These are phyloP conservation scores for Termitomyces sp. DNA, from an alignment of 768 basidiomycete species.

Conservation along the genomic window DNA sequence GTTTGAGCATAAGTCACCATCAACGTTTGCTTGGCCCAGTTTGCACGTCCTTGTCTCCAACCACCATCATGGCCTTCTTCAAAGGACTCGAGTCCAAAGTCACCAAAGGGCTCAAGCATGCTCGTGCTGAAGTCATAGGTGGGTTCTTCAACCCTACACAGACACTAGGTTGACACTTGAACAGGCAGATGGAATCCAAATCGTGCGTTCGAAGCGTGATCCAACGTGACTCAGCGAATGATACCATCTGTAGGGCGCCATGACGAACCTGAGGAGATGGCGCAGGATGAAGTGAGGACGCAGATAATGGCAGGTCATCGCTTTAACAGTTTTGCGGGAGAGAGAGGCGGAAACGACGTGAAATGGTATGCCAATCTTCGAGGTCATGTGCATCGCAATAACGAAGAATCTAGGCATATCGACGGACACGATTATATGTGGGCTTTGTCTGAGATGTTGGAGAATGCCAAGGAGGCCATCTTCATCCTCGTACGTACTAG, in stretches of 20 bases:
- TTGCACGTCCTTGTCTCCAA: background rate
- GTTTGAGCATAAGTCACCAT: background rate
- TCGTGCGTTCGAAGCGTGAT: conserved; percentile 25
- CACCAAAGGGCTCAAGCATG: conserved; percentile 33
- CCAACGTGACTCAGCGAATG: background rate
- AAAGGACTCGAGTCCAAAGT: conserved; percentile 12
- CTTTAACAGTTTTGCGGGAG: conserved; percentile 77
- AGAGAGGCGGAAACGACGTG: conserved; percentile 63
- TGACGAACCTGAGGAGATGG: conserved; percentile 69
- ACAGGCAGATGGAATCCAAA: conserved; percentile 41
- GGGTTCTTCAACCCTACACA: background rate
- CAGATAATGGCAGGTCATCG: conserved; percentile 78
- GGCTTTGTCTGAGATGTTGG: conserved; percentile 65
- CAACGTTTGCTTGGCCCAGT: conserved; percentile 2
- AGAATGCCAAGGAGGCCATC: conserved; percentile 67
- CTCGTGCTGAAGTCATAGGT: conserved; percentile 34
- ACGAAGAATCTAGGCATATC: conserved; percentile 52
- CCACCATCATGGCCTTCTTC: conserved; percentile 6
- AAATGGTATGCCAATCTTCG: conserved; percentile 57
- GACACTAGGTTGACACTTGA: background rate
- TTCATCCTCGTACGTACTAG: conserved; percentile 27
- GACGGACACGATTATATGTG: conserved; percentile 98
- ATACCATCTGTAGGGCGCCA: background rate
- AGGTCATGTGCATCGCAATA: too few species aligned
- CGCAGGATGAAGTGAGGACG: conserved; percentile 63